A percentile compares a stretch with the other conserved stretches of the same genome.
Evolutionary conservation across 441 rosid species (phyloP).

Genomic region (Monsonia emarginata): DNA sequence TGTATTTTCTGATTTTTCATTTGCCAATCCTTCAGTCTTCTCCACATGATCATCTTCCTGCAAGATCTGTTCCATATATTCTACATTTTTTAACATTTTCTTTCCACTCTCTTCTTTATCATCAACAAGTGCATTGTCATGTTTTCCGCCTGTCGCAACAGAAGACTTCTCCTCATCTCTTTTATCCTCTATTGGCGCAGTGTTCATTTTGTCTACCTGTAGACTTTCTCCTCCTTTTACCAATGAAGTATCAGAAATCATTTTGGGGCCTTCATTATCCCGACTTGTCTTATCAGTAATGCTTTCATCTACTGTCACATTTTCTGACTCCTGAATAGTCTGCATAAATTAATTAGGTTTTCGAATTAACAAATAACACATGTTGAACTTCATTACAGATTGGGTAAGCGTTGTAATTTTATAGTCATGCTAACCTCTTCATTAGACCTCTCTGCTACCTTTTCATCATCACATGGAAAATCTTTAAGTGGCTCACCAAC

Average conservation of each 20-base stretch:
- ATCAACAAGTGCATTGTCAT: too few species aligned
- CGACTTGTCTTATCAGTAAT: neutral
- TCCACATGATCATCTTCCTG: constrained; percentile 12
- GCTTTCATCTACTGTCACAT: neutral
- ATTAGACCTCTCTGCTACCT: neutral
- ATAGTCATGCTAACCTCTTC: neutral
- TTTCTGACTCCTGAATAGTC: neutral
- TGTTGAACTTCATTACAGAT: neutral
- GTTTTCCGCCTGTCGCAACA: neutral
- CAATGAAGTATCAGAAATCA: neutral
- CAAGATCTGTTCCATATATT: neutral
- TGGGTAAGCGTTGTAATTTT: constrained; percentile 1
- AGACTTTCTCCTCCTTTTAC: neutral
- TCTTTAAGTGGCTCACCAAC: neutral
- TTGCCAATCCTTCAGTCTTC: neutral
- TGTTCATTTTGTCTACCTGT: neutral
- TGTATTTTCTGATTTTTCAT: neutral
- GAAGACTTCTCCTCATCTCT: neutral
- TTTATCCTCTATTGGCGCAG: neutral
- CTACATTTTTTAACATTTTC: neutral
- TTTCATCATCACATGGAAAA: neutral
- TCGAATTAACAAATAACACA: neutral
- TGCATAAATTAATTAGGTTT: neutral
- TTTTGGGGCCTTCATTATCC: neutral
- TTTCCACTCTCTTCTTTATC: neutral